Conservation (phyloP, 345 rosid genomes). For the Eucalyptus brandiana region DNA sequence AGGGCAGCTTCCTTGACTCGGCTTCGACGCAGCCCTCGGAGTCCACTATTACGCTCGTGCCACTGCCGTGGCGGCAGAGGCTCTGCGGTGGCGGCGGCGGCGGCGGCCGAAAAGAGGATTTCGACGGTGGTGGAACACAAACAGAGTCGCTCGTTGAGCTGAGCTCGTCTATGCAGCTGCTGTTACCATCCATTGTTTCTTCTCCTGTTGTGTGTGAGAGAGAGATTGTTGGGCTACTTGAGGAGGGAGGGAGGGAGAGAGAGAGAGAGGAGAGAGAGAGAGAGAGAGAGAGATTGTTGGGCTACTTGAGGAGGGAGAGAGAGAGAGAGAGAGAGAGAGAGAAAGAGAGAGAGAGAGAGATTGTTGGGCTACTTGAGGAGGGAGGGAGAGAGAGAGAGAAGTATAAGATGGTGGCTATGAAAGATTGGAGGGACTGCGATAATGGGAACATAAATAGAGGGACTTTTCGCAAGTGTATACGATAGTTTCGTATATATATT, state of each 20-base stretch:
- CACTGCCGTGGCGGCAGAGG: conserved; percentile 37
- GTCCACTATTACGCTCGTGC: conserved; percentile 48
- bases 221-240: not conserved
- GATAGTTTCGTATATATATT: not conserved
- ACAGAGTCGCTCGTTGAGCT: not conserved
- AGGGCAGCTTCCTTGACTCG: conserved; percentile 81
- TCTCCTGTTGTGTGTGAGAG: not conserved
- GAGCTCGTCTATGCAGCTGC: not conserved
- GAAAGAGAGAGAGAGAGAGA: not conserved
- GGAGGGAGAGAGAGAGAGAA: not conserved
- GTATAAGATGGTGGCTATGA: not conserved
- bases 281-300: not conserved
- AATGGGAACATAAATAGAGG: not conserved
- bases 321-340: too few species aligned
- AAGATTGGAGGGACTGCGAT: not conserved
- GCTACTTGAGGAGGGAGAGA: not conserved
- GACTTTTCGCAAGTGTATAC: not conserved
- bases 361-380: not conserved
- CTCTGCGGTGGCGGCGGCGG: not conserved
- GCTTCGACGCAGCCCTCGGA: conserved; percentile 55
- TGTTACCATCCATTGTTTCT: not conserved
- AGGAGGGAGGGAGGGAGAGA: not conserved
- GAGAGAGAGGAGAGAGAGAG: not conserved
- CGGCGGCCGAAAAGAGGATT: not conserved
- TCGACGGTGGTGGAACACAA: not conserved